Evolutionary conservation across 148 eudicot genomes (phyloP).

Genomic region (Polygonum maritimum): DNA sequence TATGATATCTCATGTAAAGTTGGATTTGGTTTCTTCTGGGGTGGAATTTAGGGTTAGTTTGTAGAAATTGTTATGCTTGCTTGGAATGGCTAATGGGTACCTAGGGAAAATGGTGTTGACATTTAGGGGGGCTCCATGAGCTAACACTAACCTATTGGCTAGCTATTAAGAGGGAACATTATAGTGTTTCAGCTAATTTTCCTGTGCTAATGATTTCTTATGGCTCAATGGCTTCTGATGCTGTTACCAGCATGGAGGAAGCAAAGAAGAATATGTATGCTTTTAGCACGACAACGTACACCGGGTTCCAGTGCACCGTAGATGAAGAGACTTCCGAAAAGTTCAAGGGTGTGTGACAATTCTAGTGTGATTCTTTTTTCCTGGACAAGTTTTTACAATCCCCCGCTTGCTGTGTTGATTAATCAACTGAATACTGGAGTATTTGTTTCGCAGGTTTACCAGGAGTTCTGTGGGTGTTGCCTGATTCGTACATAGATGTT

Average conservation of each 20-base stretch:
- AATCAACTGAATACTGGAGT: not conserved
- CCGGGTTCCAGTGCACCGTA: constrained; percentile 95
- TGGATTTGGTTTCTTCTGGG: not conserved
- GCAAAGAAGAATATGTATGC: constrained; percentile 96
- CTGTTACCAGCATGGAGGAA: constrained; percentile 73
- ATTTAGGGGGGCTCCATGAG: not conserved
- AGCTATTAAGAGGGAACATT: too few species aligned
- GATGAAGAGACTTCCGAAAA: constrained; percentile 91
- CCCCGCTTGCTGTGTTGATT: not conserved
- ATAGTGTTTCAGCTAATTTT: not conserved
- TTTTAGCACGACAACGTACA: constrained; percentile 96
- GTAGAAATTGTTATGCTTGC: not conserved
- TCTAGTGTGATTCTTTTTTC: not conserved
- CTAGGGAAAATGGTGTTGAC: too few species aligned
- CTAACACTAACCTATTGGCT: not conserved
- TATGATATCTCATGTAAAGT: not conserved
- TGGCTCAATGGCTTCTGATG: not conserved
- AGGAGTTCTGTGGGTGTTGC: constrained; percentile 92
- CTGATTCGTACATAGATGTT: constrained; percentile 93
- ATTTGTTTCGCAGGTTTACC: constrained; percentile 55
- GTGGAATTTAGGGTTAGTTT: not conserved
- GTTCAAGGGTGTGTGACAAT: constrained; percentile 49
- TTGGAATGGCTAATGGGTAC: not conserved
- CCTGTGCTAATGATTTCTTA: not conserved
- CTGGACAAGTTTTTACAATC: not conserved